Evolutionary conservation across 2,329 filamentous ascomycete genomes (phyloP).

Genomic region (Talaromyces pinophilus): DNA sequence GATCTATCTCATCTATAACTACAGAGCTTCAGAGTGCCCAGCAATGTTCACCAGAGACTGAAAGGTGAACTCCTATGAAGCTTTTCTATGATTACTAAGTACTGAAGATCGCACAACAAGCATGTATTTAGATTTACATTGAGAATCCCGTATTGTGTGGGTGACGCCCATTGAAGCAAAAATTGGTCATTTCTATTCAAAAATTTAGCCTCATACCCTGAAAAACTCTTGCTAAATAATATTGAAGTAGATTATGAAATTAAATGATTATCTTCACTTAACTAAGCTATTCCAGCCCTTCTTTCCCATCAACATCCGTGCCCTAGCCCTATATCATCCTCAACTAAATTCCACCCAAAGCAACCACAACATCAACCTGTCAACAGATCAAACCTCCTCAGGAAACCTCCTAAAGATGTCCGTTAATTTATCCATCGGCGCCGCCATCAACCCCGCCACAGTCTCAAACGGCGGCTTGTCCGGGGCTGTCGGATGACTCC

Average conservation of each 20-base stretch:
- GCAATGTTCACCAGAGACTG: neutral
- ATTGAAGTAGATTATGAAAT: neutral
- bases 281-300: neutral
- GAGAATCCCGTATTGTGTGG: neutral
- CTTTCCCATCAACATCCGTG: neutral
- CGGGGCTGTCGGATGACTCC: constrained; percentile 44
- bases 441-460: constrained; percentile 55
- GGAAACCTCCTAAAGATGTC: constrained; percentile 61
- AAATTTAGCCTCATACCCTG: no score
- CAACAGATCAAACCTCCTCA: constrained; percentile 23
- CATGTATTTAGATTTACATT: neutral
- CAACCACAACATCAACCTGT: neutral
- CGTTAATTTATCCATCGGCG: constrained; percentile 58
- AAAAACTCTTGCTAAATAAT: neutral
- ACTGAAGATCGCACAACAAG: neutral
- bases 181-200: neutral
- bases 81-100: neutral
- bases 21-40: neutral
- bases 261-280: neutral
- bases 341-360: neutral
- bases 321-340: neutral
- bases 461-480: constrained; percentile 60
- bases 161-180: neutral
- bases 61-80: neutral
- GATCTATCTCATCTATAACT: neutral